phyloP scores from a whole-genome alignment of 106 monocot genomes.

The Iris macrosiphon region DNA sequence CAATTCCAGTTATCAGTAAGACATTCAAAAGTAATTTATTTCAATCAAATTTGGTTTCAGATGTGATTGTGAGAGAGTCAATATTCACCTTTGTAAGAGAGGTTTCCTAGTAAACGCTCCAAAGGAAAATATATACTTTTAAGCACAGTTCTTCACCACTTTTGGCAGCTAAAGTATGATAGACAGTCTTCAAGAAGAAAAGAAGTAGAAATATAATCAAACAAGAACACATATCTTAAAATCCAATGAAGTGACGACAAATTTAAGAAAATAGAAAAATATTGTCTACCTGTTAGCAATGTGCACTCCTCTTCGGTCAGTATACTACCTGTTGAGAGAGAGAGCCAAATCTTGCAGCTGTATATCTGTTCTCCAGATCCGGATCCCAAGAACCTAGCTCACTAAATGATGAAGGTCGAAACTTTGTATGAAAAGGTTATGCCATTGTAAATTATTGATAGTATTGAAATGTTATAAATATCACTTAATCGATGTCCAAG shows the following conservation, averaged over 20 bases:
- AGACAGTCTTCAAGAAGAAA: constrained; percentile 65
- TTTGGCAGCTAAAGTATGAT: constrained; percentile 97
- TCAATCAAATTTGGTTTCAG: too few relatives aligned
- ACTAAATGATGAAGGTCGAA: constrained; percentile 50
- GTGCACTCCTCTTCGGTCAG: constrained; percentile 60
- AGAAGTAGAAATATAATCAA: too few relatives aligned
- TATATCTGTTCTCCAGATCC: constrained; percentile 70
- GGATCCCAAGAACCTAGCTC: constrained; percentile 98
- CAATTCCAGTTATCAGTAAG: too few relatives aligned
- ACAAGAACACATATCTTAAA: too few relatives aligned
- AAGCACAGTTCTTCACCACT: constrained; percentile 95
- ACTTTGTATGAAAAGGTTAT: too few relatives aligned
- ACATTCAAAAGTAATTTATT: too few relatives aligned
- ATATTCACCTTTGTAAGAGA: constrained; percentile 90
- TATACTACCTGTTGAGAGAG: constrained; percentile 54
- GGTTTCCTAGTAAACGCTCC: constrained; percentile 93
- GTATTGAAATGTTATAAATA: too few relatives aligned
- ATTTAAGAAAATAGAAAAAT: too few relatives aligned
- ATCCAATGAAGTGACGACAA: too few relatives aligned
- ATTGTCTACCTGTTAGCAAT: constrained; percentile 93
- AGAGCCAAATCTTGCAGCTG: constrained; percentile 95
- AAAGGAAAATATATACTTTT: constrained; percentile 98
- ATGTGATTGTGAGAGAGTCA: too few relatives aligned
- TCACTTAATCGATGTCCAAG: too few relatives aligned
- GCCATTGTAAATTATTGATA: too few relatives aligned